Base-by-base conservation (phyloP, 2,329 filamentous ascomycete genomes). In the Lachnellula arida region DNA sequence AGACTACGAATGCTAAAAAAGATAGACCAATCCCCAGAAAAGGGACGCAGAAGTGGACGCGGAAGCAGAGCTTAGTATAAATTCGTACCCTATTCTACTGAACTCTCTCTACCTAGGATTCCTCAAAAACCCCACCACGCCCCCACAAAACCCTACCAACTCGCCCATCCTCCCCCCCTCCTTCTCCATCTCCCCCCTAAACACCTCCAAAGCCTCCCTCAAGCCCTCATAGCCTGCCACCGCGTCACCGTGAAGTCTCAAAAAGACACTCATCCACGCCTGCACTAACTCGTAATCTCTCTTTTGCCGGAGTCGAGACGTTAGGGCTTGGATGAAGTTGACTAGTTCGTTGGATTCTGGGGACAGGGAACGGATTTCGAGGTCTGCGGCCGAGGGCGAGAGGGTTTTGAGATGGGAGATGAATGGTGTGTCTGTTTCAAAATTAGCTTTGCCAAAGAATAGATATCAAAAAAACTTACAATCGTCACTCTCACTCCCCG, bases 201-300 rank as follows among this genome's bases (percentile, higher is more conserved):
- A 97, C 63, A 81, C 78, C 51, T 73, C 72, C 58, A 97, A 73
- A 5, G 81, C 82, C 1, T 72, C 75, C 46, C 84, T 76, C 14
- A 93, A 71, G 32, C 71, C 66, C 61, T 76, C 73, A 56, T 67
- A 62, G 12, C 57, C 49, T 0, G 74, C 70, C 14, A 88, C 74
- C 15, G 79, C 74, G 58, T 87, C 85, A 6, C 79, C 80, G 72
- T 97, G 93, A 42, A 96, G 75, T 48, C 86, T 82, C 57, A 99
- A 71, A 67, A 97, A 96, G 1, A 97, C 93, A 2, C 88, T 86
- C 91, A 99, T 97, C 93, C 94, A 99, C 0, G 91, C 91, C 72
- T 97, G 92, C 15, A 91, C 88, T 40, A 99, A 79, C 73, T 99
- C 94, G 72, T 96, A 99, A 71, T 97, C 94, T 48, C 82, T 82